Evolutionary conservation across 768 basidiomycete species (phyloP).

Genomic region (Candolleomyces eurysporus): DNA sequence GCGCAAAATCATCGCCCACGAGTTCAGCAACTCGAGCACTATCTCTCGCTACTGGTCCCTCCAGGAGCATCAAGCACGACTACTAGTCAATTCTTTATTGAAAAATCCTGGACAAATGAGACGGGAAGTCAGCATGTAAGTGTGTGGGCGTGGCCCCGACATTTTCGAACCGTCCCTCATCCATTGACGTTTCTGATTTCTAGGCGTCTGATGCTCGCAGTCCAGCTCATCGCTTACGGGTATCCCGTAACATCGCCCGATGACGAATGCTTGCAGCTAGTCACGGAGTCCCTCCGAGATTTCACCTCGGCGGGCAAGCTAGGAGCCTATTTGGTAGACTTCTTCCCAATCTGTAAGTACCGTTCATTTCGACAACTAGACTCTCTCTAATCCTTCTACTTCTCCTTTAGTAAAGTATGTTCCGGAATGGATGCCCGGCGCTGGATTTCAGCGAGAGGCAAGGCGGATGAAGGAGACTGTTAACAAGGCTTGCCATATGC

Average conservation of each 20-base stretch:
- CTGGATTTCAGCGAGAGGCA: slow-evolving; percentile 8
- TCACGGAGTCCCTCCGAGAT: neutral
- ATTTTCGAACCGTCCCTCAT: too few species aligned
- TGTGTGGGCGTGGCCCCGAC: too few species aligned
- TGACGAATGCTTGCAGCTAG: slow-evolving; percentile 5
- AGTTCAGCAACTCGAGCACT: slow-evolving; percentile 1
- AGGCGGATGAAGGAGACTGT: slow-evolving; percentile 30
- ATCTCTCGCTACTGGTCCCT: slow-evolving; percentile 3
- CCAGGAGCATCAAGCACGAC: slow-evolving; percentile 1
- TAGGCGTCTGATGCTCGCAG: neutral
- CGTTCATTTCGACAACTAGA: too few species aligned
- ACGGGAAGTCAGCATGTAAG: neutral
- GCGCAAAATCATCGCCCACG: neutral
- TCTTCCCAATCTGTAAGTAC: slow-evolving; percentile 3
- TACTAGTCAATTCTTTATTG: neutral
- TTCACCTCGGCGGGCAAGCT: slow-evolving; percentile 2
- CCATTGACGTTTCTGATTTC: too few species aligned
- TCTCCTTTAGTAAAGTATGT: slow-evolving; percentile 6
- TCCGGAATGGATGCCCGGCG: slow-evolving; percentile 11
- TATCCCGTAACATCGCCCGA: slow-evolving; percentile 7
- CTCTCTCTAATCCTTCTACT: neutral
- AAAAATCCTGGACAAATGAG: neutral
- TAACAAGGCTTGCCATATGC: slow-evolving; percentile 48
- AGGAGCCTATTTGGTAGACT: slow-evolving; percentile 10
- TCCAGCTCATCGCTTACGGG: slow-evolving; percentile 8